Evolutionary conservation across 805 yeast genomes (phyloP).

Genomic region (Metschnikowia santaceciliae): DNA sequence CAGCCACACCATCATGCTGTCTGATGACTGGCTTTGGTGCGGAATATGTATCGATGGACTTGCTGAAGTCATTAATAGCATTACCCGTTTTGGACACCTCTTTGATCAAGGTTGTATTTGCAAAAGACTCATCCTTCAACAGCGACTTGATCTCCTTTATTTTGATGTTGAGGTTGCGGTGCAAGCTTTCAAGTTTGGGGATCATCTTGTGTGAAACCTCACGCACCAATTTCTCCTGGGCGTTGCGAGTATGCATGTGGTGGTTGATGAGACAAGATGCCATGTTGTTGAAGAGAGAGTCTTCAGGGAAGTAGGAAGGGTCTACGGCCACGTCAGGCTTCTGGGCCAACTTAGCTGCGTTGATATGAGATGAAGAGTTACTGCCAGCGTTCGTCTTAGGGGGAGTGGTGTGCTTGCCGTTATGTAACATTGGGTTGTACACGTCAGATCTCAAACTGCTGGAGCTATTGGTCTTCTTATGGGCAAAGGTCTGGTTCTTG

Average conservation of each 20-base stretch:
- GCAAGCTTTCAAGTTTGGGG: constrained; percentile 35
- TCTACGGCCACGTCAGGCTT: constrained; percentile 21
- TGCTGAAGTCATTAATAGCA: constrained; percentile 37
- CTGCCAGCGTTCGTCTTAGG: not conserved
- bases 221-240: constrained; percentile 26
- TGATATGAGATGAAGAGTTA: constrained; percentile 4
- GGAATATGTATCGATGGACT: constrained; percentile 32
- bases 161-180: constrained; percentile 32
- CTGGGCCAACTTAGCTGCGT: constrained; percentile 17
- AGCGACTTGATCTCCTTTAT: constrained; percentile 40
- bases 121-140: constrained; percentile 39
- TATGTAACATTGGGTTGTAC: not conserved
- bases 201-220: constrained; percentile 32
- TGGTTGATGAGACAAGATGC: constrained; percentile 33
- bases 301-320: constrained; percentile 22
- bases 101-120: constrained; percentile 30
- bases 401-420: constrained; percentile 2
- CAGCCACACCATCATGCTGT: constrained; percentile 20
- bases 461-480: constrained; percentile 16
- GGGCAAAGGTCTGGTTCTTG: constrained; percentile 20
- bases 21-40: constrained; percentile 29
- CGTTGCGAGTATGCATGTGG: constrained; percentile 27
- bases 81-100: constrained; percentile 58
- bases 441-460: constrained; percentile 11
- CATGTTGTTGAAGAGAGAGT: constrained; percentile 24